Evolutionary conservation across 768 basidiomycete species (phyloP).

Genomic region (Mycena kentingensis): DNA sequence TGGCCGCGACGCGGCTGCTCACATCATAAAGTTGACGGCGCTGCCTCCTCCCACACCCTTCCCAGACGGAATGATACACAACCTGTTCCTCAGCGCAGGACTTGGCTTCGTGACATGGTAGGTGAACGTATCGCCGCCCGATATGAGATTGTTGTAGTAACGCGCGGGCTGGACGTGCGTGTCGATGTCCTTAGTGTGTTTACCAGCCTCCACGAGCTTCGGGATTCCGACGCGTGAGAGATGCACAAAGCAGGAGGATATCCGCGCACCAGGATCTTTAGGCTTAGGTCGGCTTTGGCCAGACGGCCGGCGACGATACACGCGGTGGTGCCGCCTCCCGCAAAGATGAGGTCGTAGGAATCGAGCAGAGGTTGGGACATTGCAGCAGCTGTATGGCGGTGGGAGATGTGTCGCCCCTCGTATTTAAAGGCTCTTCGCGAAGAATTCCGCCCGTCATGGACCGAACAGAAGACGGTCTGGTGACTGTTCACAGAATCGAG

Average conservation of each 20-base stretch:
- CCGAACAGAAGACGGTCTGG: too few relatives aligned
- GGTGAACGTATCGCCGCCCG: conserved; percentile 44
- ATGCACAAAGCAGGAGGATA: too few relatives aligned
- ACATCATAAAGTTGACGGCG: conserved; percentile 59
- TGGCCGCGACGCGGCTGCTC: background rate
- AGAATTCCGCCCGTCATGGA: too few relatives aligned
- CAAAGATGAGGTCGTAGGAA: conserved; percentile 60
- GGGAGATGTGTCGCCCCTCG: too few relatives aligned
- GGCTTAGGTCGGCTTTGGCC: conserved; percentile 49
- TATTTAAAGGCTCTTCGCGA: too few relatives aligned
- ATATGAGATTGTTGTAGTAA: conserved; percentile 44
- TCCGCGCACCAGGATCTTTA: conserved; percentile 60
- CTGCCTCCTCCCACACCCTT: conserved; percentile 65
- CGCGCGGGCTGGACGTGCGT: conserved; percentile 57
- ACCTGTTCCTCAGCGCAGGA: conserved; percentile 44
- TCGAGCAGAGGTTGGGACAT: too few relatives aligned
- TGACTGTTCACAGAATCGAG: too few relatives aligned
- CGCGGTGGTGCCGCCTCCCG: conserved; percentile 60
- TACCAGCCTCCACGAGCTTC: conserved; percentile 63
- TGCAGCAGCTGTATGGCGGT: too few relatives aligned
- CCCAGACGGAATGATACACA: conserved; percentile 44
- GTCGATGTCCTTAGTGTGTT: conserved; percentile 47
- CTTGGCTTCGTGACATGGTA: conserved; percentile 47
- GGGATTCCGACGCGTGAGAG: too few relatives aligned
- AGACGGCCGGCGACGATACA: conserved; percentile 61